Evolutionary conservation across 2,329 filamentous ascomycete species (phyloP).

Genomic region (Sphaerulina vaccinii): DNA sequence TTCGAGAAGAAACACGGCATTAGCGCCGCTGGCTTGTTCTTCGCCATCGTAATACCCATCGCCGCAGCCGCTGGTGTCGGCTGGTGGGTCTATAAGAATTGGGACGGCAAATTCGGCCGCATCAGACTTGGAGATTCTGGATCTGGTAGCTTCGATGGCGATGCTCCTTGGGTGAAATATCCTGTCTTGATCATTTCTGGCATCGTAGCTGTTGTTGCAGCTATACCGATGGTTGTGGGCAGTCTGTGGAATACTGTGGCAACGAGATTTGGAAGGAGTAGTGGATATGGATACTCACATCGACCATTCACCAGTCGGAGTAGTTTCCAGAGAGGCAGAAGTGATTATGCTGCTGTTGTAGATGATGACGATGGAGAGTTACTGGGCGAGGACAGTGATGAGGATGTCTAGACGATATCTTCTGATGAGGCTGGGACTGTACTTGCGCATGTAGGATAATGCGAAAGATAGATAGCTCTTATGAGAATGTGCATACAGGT

Average conservation of each 20-base stretch:
- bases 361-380: constrained; percentile 94
- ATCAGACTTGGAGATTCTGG: constrained; percentile 74
- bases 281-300: constrained; percentile 52
- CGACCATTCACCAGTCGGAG: constrained; percentile 82
- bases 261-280: constrained; percentile 51
- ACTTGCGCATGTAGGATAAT: neutral
- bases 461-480: neutral
- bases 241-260: constrained; percentile 69
- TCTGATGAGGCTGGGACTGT: neutral
- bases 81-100: constrained; percentile 82
- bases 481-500: neutral
- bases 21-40: constrained; percentile 74
- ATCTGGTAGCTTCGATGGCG: constrained; percentile 59
- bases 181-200: constrained; percentile 56
- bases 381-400: constrained; percentile 79
- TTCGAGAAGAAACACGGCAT: constrained; percentile 71
- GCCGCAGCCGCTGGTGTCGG: constrained; percentile 68
- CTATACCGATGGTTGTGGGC: constrained; percentile 65
- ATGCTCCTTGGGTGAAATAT: constrained; percentile 76
- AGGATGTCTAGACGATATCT: constrained; percentile 60
- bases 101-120: constrained; percentile 86
- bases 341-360: constrained; percentile 82
- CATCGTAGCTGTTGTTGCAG: constrained; percentile 55
- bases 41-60: constrained; percentile 77
- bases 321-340: constrained; percentile 80